Conservation (phyloP, 345 rosid genomes). For the Erysimum cheiranthoides region DNA sequence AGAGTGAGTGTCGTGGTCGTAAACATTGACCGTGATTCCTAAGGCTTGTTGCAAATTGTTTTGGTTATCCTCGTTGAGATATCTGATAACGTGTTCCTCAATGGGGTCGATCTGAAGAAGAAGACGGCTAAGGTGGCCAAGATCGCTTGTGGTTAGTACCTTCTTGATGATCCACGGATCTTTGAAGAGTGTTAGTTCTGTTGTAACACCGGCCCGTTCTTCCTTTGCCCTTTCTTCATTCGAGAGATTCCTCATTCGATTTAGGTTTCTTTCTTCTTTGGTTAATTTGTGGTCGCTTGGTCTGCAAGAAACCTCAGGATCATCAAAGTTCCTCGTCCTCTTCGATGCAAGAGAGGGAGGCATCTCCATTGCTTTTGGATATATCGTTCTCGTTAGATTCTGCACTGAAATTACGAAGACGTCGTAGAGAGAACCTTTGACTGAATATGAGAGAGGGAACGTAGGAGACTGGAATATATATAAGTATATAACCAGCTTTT, state of each 20-base stretch:
- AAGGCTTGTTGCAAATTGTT: background rate
- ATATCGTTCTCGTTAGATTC: constrained; percentile 10
- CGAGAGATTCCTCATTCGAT: background rate
- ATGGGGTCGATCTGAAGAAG: background rate
- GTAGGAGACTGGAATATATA: background rate
- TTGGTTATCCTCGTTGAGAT: background rate
- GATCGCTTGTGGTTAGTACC: constrained; percentile 20
- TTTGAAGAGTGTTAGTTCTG: constrained; percentile 14
- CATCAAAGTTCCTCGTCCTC: background rate
- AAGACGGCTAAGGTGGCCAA: constrained; percentile 21
- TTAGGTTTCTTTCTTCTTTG: background rate
- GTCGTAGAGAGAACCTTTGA: background rate
- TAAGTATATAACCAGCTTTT: background rate
- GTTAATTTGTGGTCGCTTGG: constrained; percentile 6
- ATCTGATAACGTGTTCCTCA: constrained; percentile 9
- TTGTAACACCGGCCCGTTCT: constrained; percentile 12
- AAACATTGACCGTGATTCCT: constrained; percentile 14
- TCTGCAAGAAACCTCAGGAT: constrained; percentile 2
- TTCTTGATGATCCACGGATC: constrained; percentile 39
- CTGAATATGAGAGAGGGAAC: too few relatives aligned
- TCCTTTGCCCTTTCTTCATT: constrained; percentile 29
- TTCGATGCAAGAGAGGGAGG: too few relatives aligned
- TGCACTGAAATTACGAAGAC: background rate
- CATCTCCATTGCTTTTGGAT: background rate
- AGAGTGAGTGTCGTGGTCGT: constrained; percentile 29